A percentile compares a stretch with the other conserved stretches of the same genome.
phyloP scores from a whole-genome alignment of 257 asterid species.

The Przewalskia tangutica region DNA sequence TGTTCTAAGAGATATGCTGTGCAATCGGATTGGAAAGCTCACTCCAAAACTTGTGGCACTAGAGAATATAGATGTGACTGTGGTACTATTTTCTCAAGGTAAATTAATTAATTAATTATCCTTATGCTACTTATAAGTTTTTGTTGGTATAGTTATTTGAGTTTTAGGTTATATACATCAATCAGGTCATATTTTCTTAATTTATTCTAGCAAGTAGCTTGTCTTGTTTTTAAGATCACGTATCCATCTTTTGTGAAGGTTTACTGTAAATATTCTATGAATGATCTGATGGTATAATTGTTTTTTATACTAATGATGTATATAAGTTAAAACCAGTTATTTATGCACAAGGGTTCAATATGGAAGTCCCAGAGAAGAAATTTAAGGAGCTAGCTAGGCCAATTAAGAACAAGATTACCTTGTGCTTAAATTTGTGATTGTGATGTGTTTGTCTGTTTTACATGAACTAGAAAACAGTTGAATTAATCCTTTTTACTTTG shows the following conservation, averaged over 20 bases:
- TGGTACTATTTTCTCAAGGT: slow-evolving; percentile 87
- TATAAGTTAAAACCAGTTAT: not conserved
- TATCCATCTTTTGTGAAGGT: not conserved
- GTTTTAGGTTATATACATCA: too few relatives aligned
- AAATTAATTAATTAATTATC: not conserved
- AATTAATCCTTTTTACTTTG: not conserved
- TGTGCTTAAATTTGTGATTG: not conserved
- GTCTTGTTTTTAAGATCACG: not conserved
- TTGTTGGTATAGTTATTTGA: too few relatives aligned
- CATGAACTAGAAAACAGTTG: not conserved
- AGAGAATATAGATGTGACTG: slow-evolving; percentile 88
- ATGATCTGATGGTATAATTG: not conserved
- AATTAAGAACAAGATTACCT: not conserved
- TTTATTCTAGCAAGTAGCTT: not conserved
- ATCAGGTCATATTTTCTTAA: too few relatives aligned
- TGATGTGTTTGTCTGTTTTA: slow-evolving; percentile 10
- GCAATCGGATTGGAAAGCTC: slow-evolving; percentile 93
- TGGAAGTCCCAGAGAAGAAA: not conserved
- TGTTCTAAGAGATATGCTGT: slow-evolving; percentile 84
- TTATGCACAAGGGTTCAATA: not conserved
- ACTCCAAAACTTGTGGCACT: slow-evolving; percentile 87
- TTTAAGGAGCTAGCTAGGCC: not conserved
- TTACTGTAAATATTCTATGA: not conserved
- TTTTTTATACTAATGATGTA: not conserved
- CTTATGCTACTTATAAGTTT: not conserved